phyloP scores from a whole-genome alignment of 371 early-diverging fungal genomes.

The Batrachochytrium dendrobatidis region DNA sequence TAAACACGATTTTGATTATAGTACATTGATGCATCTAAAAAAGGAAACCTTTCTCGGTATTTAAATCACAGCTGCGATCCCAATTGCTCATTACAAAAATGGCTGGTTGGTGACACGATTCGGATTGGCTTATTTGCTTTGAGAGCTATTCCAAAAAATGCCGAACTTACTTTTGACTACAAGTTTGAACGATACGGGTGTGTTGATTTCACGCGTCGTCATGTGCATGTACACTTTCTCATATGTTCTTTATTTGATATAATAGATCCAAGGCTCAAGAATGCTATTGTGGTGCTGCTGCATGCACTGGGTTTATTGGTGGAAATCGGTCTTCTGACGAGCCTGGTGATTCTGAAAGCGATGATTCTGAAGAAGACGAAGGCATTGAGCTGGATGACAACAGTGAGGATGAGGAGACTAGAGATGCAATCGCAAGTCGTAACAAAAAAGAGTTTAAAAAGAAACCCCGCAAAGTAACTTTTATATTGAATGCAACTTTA shows the following conservation, averaged over 20 bases:
- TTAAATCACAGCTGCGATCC: slow-evolving; percentile 59
- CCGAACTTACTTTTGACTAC: slow-evolving; percentile 59
- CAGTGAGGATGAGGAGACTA: slow-evolving; percentile 3
- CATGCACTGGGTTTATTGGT: slow-evolving; percentile 89
- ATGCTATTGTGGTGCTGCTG: slow-evolving; percentile 86
- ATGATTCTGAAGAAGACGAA: slow-evolving; percentile 16
- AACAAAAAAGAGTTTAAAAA: neutral
- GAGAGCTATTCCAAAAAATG: slow-evolving; percentile 33
- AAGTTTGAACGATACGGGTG: slow-evolving; percentile 52
- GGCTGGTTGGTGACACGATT: slow-evolving; percentile 37
- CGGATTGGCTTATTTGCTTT: slow-evolving; percentile 48
- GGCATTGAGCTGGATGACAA: slow-evolving; percentile 7
- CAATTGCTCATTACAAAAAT: slow-evolving; percentile 52
- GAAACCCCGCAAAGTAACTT: neutral
- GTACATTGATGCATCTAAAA: slow-evolving; percentile 60
- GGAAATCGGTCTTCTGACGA: slow-evolving; percentile 26
- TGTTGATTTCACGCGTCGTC: neutral
- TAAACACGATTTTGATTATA: slow-evolving; percentile 15
- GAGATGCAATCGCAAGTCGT: neutral
- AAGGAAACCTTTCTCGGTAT: slow-evolving; percentile 53
- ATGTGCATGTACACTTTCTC: neutral
- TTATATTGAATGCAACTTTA: neutral
- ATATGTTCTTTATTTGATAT: neutral
- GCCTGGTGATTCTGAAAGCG: slow-evolving; percentile 14
- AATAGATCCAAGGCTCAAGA: slow-evolving; percentile 73